Base-by-base conservation (phyloP, 2,329 filamentous ascomycete species). In the Magnaporthiopsis rhizophila region DNA sequence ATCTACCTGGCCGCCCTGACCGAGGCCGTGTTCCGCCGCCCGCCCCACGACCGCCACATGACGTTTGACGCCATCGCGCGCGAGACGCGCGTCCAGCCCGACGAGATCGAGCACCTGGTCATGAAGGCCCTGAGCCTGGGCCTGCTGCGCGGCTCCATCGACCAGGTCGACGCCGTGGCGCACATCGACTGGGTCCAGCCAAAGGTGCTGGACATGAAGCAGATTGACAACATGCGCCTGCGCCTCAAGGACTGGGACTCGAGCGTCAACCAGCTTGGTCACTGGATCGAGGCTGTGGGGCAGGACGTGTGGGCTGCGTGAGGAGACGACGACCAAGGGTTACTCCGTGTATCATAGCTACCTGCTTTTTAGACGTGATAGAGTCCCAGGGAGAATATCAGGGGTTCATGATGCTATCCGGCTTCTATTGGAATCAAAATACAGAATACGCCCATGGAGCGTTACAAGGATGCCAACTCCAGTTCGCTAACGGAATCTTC, bases 101-200 rank as follows among this genome's bases (percentile, higher is more conserved):
- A 95, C 72, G 92, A 98, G 80, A 98, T 99, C 70, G 95, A 99
- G 82, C 94, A 98, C 76, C 80, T 99, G 68, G 90, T 99, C 72
- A 99, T 99, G 95, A 98, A 97, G 83, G 95, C 95, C n/a, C 79
- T 99, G 71, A 97, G 93, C 73, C 78, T 99, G 70, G 95, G 95
- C 0, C 81, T 99, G 70, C 80, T 99, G 69, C 86, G 89, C 69
- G 95, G 95, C 59, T 95, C 90, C 65, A 98, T 99, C 71, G 95
- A 99, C 76, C 94, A 99, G 79, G 95, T 99, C 38, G 92, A 92
- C 61, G 89, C 93, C 77, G 87, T 98, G 69, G 95, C 95, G 58
- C 87, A 93, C 74, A 97, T 99, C 78, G 94, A 94, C 72, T 99
- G 95, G 95, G 95, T 99, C 65, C 95, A 99, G 80, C 95, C 95